Base-by-base conservation (phyloP, 495 filamentous ascomycete species). In the Neurospora sp. region DNA sequence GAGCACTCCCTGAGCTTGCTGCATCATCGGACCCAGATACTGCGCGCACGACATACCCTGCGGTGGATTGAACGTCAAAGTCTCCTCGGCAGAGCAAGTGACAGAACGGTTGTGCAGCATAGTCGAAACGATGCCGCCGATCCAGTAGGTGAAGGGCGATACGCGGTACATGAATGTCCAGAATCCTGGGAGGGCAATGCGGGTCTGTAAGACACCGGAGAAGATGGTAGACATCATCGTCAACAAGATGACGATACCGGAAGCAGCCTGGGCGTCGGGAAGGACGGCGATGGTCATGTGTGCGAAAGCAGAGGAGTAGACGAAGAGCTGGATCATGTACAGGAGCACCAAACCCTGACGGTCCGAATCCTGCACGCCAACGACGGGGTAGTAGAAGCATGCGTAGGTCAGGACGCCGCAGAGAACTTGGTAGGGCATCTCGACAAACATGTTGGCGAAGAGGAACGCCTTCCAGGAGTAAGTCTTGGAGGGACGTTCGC, bases 131-230 rank as follows among this genome's bases (percentile, higher is more conserved):
- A 92, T 85, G 0, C 84, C 86, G 5, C 80, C 79, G 20, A 92
- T 85, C 12, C 89, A 82, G 77, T 92, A 92, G 1, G 88, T 90
- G 66, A 93, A 87, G 0, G 91, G 90, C 0, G 87, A 89, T 16
- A 90, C 83, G 10, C 87, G 86, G 79, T 92, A 92, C 88, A 92
- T 91, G 81, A 92, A 92, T 41, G 87, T 87, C 91, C 91, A 93
- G 81, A 92, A 92, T 0, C 86, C 81, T 3, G 90, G 90, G 1
- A 92, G 80, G 0, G 80, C 89, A 16, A 75, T 73, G 27, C 73
- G 77, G 14, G 86, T 74, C 74, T 90, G 88, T 16, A 82, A 75
- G 20, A 81, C 80, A 42, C 79, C 79, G 70, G 72, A 75, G 75
- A 91, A 90, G 75, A 90, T 82, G 71, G 89, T 83, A 78, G 82